Evolutionary conservation across 768 basidiomycete genomes (phyloP), one percentile per base, ranked within the genome.

Genomic region (Lactifluus subvellereus): DNA sequence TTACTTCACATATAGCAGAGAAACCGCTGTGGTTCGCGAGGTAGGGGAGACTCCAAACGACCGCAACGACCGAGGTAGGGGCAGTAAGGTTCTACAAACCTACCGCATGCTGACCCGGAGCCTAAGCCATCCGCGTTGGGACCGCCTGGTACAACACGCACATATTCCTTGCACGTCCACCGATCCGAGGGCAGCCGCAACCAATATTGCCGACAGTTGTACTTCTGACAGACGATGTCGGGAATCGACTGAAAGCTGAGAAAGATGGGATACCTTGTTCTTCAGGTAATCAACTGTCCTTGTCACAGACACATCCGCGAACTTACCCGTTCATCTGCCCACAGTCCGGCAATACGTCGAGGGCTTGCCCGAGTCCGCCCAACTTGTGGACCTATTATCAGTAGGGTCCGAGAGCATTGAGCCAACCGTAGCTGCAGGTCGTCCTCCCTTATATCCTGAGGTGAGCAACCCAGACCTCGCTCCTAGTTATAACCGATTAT

Each of bases 1-100:
- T 16, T 30, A 33, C 50, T 37, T 13, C 33, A 50, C 50, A 51
- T 35, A 16, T 66, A 20, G 5, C 65, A 93, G 91, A 48, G 87
- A 91, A 72, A 94, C 92, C 0, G 90, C 89, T 0, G 81, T 93
- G 10, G 78, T 89, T 45, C 78, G 89, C 16, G 84, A 88, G 66
- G 85, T 88, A 59, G 85, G 79, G 4, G 92, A 95, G 74, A 85
- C 84, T 0, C 91, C 94, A 0, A 98, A 98, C 68, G 97, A 99
- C 71, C 81, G 90, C 32, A 98, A 98, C 70, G 97, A 98, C 71
- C 77, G 97, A 82, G 89, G 94, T 91, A 62, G 35, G 74, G 6
- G 37, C 37, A 54, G 4, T 52, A 27, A 14, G 32, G 22, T 8
- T 30, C 53, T 22, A 51, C 61, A 11, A 63, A 32, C 20, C 40